Percentiles rank a stretch among this genome's conserved stretches.
Conservation (phyloP, 2,329 filamentous ascomycete genomes). For the Tolypocladium album region DNA sequence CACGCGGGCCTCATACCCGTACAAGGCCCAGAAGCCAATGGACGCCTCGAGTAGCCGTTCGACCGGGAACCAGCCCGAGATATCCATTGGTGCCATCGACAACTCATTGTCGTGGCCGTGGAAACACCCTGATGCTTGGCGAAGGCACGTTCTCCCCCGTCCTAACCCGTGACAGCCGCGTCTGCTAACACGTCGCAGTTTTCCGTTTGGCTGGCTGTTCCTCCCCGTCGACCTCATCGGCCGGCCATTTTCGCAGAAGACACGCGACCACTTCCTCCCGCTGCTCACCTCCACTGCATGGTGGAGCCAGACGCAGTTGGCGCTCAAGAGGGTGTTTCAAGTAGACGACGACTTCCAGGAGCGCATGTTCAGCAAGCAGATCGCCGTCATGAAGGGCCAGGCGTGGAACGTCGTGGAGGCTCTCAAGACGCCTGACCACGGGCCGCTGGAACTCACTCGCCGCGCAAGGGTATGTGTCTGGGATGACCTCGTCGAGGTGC, state of each 20-base stretch:
- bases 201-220: constrained; percentile 98
- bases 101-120: constrained; percentile 98
- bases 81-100: constrained; percentile 86
- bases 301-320: constrained; percentile 92
- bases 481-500: constrained; percentile 95
- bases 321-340: constrained; percentile 77
- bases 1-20: constrained; percentile 42
- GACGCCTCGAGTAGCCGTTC: constrained; percentile 47
- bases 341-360: constrained; percentile 95
- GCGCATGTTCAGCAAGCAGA: constrained; percentile 96
- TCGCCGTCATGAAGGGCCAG: constrained; percentile 98
- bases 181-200: constrained; percentile 44
- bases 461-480: constrained; percentile 89
- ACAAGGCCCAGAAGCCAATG: constrained; percentile 77
- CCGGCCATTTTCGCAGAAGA: constrained; percentile 89
- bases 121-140: constrained; percentile 92
- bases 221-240: constrained; percentile 93
- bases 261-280: constrained; percentile 89
- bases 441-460: constrained; percentile 84
- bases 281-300: constrained; percentile 87
- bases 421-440: constrained; percentile 83
- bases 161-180: not conserved
- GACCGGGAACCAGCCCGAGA: constrained; percentile 41
- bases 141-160: constrained; percentile 30
- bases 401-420: constrained; percentile 99